Base-by-base conservation (phyloP, 768 basidiomycete genomes). In the Mycena galericulata region DNA sequence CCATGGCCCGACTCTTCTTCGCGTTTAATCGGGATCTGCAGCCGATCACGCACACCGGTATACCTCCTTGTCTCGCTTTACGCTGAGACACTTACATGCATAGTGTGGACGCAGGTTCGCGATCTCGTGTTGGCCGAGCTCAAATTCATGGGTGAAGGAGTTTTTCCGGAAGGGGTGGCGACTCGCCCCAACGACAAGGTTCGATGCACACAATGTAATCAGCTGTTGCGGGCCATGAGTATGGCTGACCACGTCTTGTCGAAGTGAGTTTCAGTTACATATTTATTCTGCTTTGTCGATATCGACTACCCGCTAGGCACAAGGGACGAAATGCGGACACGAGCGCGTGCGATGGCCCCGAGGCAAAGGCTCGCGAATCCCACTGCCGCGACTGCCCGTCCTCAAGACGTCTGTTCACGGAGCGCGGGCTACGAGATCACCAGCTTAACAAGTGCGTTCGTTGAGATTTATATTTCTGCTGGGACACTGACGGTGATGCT, bases 81-180 rank as follows among this genome's bases (percentile, higher is more conserved):
- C n/a, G n/a, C n/a, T n/a, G n/a, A n/a, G n/a, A n/a, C n/a, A n/a
- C n/a, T n/a, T n/a, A n/a, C n/a, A 18, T 20, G 40, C 51, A 15
- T 8, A 68, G 67, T 62, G 1, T 68, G 67, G 67, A 56, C 49
- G 26, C 24, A 62, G 11, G 29, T 55, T 12, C 59, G 67, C 3
- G 24, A 4, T 1, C 18, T 34, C 26, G 34, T 62, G 10, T 26
- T 62, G 14, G 26, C 30, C 4, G 53, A 68, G 38, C 46, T 62
- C 51, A 41, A 54, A 7, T 41, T 5, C 18, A 46, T 55, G 49
- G 2, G 8, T 14, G 17, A 36, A 17, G 64, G 55, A 18, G 40
- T 65, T 0, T 36, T 65, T 8, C 64, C 64, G n/a, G 30, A 14
- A 15, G 47, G 29, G 3, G 30, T 32, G 36, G 9, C 18, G 22